Conservation (phyloP, 2,329 filamentous ascomycete species). For the Microascus cirrosus region DNA sequence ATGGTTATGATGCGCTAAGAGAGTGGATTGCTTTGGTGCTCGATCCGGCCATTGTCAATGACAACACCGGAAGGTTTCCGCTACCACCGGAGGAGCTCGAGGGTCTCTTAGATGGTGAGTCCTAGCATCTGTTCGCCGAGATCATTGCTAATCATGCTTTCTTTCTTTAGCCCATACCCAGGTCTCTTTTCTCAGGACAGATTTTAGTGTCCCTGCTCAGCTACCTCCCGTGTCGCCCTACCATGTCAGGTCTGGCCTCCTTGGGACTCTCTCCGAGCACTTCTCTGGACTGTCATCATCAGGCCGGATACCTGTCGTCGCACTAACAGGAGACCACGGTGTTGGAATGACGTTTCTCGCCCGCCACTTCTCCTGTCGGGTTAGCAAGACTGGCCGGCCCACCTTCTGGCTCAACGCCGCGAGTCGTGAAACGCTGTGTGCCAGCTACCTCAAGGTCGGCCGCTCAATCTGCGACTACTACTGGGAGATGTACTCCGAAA, state of each 20-base stretch:
- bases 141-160: neutral
- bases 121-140: neutral
- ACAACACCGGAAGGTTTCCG: neutral
- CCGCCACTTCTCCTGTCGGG: neutral
- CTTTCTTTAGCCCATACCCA: neutral
- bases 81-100: neutral
- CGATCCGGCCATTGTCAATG: neutral
- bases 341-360: neutral
- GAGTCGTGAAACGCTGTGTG: constrained; percentile 1
- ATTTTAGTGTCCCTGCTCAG: constrained; percentile 1
- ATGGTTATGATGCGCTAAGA: neutral
- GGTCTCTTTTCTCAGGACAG: neutral
- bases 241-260: neutral
- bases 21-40: constrained; percentile 1
- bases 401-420: constrained; percentile 4
- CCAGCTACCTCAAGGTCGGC: constrained; percentile 4
- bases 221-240: neutral
- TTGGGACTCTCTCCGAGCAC: neutral
- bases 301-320: neutral
- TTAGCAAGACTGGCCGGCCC: constrained; percentile 1
- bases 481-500: neutral
- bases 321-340: neutral
- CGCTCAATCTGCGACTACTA: neutral
- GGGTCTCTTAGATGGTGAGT: neutral
- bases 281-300: neutral